Conservation (phyloP, 495 filamentous ascomycete genomes). For the Acidiella bohemica region DNA sequence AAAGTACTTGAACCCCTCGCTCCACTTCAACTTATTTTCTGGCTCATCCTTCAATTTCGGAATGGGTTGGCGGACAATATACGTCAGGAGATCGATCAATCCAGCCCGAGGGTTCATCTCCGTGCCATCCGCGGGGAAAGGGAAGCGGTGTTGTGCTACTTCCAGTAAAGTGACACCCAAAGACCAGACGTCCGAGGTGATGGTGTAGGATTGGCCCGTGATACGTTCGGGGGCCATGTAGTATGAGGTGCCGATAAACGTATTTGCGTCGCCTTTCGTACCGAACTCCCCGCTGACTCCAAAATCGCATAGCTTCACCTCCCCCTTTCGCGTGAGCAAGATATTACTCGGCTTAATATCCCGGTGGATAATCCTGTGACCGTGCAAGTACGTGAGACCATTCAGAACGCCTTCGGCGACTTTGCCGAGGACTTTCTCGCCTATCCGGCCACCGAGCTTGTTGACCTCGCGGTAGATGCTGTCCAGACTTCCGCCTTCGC, state of each 20-base stretch:
- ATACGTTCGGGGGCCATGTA: constrained; percentile 99
- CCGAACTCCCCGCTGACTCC: constrained; percentile 96
- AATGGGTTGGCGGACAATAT: constrained; percentile 91
- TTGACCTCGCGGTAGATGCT: constrained; percentile 96
- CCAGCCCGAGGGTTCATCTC: constrained; percentile 79
- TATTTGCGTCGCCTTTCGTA: constrained; percentile 96
- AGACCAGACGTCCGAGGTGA: constrained; percentile 97
- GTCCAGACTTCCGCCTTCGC: constrained; percentile 88
- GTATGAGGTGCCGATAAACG: constrained; percentile 96
- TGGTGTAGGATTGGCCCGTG: constrained; percentile 92
- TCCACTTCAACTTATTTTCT: constrained; percentile 57
- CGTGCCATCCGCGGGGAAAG: constrained; percentile 91
- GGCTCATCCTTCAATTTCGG: constrained; percentile 94
- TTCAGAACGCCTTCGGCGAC: constrained; percentile 90
- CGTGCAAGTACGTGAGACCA: constrained; percentile 90
- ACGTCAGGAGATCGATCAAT: constrained; percentile 87
- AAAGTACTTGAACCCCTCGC: constrained; percentile 94
- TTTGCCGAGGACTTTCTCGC: constrained; percentile 97
- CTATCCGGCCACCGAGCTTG: constrained; percentile 81
- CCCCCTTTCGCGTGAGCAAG: constrained; percentile 77
- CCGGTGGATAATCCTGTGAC: constrained; percentile 92
- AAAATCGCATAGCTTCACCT: constrained; percentile 97
- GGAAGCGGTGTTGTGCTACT: constrained; percentile 95
- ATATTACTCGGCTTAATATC: constrained; percentile 99
- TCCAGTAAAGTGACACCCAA: constrained; percentile 90